These are phyloP conservation scores for Sclerotinia nivalis DNA, from an alignment of 2,329 filamentous ascomycete genomes.

Conservation along the genomic window DNA sequence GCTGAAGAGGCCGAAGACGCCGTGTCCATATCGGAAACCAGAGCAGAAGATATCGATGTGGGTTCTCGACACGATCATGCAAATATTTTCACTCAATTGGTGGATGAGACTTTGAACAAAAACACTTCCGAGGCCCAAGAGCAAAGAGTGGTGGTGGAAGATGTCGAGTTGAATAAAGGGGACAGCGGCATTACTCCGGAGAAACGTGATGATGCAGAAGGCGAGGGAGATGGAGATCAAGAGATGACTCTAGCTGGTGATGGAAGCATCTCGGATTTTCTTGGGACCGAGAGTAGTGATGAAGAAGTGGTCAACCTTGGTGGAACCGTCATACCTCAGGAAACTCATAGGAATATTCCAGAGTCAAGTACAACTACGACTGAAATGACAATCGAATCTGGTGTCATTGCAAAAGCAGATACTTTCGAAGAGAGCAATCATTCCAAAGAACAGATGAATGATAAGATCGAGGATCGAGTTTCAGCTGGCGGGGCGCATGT, in stretches of 20 bases:
- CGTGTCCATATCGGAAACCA: background rate
- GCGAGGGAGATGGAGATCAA: background rate
- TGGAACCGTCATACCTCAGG: too few species aligned
- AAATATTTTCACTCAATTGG: background rate
- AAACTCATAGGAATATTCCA: background rate
- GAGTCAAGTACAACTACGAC: background rate
- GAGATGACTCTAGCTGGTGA: background rate
- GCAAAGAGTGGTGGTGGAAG: background rate
- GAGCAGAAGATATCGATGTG: background rate
- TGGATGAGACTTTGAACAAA: background rate
- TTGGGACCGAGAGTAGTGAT: background rate
- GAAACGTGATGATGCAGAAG: background rate
- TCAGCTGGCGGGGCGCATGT: background rate
- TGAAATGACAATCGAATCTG: background rate
- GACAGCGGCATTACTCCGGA: background rate
- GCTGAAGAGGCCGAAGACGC: background rate
- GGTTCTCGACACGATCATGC: background rate
- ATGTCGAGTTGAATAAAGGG: background rate
- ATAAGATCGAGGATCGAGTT: background rate
- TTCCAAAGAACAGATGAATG: background rate
- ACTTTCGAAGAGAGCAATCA: too few species aligned
- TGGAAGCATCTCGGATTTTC: background rate
- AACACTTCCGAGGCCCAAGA: background rate
- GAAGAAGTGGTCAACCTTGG: background rate
- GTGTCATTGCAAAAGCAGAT: background rate